Conservation (phyloP, 2,329 filamentous ascomycete genomes). For the Chaetomiaceae sp. region DNA sequence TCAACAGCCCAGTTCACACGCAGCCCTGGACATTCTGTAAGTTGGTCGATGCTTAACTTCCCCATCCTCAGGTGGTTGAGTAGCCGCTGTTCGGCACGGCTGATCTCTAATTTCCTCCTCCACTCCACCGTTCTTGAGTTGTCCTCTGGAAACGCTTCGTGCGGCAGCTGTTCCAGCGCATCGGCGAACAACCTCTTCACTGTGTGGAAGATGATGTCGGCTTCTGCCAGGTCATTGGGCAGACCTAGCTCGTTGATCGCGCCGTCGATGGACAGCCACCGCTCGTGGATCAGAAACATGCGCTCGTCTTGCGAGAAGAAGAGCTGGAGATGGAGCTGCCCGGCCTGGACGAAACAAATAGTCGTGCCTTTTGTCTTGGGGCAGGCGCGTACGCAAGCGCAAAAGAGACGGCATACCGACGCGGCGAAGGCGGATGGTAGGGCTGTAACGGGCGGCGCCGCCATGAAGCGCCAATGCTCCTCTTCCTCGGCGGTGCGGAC, state of each 20-base stretch:
- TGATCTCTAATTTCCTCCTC: constrained; percentile 7
- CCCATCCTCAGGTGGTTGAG: constrained; percentile 4
- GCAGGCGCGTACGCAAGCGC: constrained; percentile 16
- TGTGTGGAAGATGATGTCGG: constrained; percentile 10
- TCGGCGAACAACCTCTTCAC: constrained; percentile 17
- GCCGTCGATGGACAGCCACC: constrained; percentile 10
- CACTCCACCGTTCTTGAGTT: neutral
- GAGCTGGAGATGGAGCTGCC: constrained; percentile 14
- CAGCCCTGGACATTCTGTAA: neutral
- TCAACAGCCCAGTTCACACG: neutral
- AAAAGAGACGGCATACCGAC: constrained; percentile 11
- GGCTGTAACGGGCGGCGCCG: neutral
- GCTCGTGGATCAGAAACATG: constrained; percentile 13
- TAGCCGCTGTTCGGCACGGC: constrained; percentile 12
- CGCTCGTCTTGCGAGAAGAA: constrained; percentile 3
- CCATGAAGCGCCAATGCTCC: constrained; percentile 6
- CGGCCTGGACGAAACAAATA: constrained; percentile 18
- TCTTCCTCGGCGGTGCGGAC: constrained; percentile 24
- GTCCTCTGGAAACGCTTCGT: neutral
- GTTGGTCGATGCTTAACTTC: neutral
- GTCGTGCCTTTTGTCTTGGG: constrained; percentile 5
- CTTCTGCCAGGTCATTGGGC: neutral
- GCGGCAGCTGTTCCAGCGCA: constrained; percentile 16
- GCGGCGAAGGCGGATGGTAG: neutral
- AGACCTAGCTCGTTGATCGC: constrained; percentile 14